Evolutionary conservation across 148 eudicot genomes (phyloP).

Genomic region (Spergularia bocconei): DNA sequence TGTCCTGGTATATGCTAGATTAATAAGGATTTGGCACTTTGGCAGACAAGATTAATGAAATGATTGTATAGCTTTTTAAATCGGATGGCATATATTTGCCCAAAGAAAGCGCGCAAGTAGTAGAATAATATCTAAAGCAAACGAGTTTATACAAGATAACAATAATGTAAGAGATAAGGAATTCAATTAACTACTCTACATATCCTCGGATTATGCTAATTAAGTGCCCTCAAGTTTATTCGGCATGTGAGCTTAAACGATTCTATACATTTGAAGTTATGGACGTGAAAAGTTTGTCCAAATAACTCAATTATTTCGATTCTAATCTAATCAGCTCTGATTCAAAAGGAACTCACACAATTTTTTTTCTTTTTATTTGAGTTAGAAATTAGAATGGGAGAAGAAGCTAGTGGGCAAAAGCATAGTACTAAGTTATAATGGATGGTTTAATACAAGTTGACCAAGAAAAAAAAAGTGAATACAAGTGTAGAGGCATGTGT

Average conservation of each 20-base stretch:
- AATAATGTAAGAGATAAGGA: neutral
- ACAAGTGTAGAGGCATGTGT: too few relatives aligned
- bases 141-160: neutral
- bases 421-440: too few relatives aligned
- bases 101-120: neutral
- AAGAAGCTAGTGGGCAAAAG: too few relatives aligned
- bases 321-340: constrained; percentile 31
- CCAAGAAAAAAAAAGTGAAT: too few relatives aligned
- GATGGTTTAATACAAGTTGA: too few relatives aligned
- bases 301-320: constrained; percentile 28
- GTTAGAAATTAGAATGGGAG: too few relatives aligned
- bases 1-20: constrained; percentile 7
- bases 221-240: neutral
- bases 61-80: constrained; percentile 26
- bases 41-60: constrained; percentile 26
- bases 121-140: neutral
- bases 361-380: neutral
- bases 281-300: constrained; percentile 12
- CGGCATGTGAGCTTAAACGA: constrained; percentile 12
- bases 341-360: constrained; percentile 22
- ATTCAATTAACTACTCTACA: neutral
- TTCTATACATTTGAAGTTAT: constrained; percentile 1
- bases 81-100: constrained; percentile 3
- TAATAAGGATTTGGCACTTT: constrained; percentile 9
- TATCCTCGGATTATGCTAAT: neutral